Base-by-base conservation (phyloP, 1,284 basidiomycete genomes). In the Sparassis latifolia region DNA sequence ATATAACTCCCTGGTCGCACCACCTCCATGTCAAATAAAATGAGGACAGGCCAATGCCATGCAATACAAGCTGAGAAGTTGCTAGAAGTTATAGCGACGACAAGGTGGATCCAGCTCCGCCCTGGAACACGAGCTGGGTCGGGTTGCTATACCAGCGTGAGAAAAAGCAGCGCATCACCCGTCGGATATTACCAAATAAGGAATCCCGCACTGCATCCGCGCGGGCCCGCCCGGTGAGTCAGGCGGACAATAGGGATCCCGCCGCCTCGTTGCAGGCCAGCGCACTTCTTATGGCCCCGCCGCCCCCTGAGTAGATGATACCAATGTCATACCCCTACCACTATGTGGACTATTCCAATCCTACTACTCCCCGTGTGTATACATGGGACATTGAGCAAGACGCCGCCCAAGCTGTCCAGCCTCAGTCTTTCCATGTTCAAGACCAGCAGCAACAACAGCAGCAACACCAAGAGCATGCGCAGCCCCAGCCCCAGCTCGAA, bases 361-460 rank as follows among this genome's bases (percentile, higher is more conserved):
- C 60, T 10, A 39, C 55, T 42, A 61, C 60, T 5, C 60, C 60
- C 44, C 56, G 55, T 55, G 55, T 59, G 44, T 61, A 56, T 51
- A 38, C 56, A 30, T 61, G 60, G 60, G 60, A 59, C 29, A 50
- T 56, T 42, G 58, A 58, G 41, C 57, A 60, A 53, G 55, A 60
- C 45, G 41, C 57, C n/a, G 29, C 31, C 2, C 49, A 45, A 33
- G 43, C 42, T 3, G 28, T 40, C 9, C 43, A 44, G 37, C 40
- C 47, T 3, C 40, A 49, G 38, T 40, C 42, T 9, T 42, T 43
- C 35, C 33, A 49, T 27, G 4, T 42, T 28, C 44, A 43, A 27
- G 12, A 20, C 40, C 30, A 10, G n/a, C 47, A 49, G 40, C 58
- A 57, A 27, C 56, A 52, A 10, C 47, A 38, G 31, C 53, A 50